Conservation (phyloP, 352 stramenopile genomes). For the Globisporangium echinulatum region DNA sequence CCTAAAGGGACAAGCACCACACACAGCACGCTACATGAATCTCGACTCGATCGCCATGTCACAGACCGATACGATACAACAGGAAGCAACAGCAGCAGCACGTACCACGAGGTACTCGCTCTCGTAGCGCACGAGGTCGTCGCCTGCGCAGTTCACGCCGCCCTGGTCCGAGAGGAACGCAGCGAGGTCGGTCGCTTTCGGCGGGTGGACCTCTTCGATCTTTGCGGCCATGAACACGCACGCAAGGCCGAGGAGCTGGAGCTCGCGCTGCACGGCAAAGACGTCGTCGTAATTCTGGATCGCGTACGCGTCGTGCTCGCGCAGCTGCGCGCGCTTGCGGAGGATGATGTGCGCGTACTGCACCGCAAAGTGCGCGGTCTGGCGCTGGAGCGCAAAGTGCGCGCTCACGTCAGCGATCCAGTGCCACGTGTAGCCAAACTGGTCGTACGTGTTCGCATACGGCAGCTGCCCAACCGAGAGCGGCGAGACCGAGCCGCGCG, state of each 20-base stretch:
- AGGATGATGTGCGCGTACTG: constrained; percentile 76
- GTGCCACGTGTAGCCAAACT: constrained; percentile 74
- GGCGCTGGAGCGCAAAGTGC: constrained; percentile 73
- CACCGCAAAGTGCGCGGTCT: constrained; percentile 70
- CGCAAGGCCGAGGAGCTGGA: constrained; percentile 46
- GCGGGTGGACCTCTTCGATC: constrained; percentile 78
- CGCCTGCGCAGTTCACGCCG: constrained; percentile 26
- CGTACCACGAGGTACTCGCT: constrained; percentile 55
- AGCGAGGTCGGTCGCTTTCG: constrained; percentile 64
- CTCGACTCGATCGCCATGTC: neutral
- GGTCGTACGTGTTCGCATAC: constrained; percentile 43
- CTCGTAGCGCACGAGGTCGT: constrained; percentile 60
- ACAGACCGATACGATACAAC: neutral
- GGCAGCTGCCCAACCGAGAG: constrained; percentile 50
- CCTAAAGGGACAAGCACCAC: constrained; percentile 23
- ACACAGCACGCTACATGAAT: neutral
- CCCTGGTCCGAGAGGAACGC: constrained; percentile 50
- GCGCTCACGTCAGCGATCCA: constrained; percentile 59
- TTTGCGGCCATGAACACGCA: constrained; percentile 84
- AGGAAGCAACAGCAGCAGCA: constrained; percentile 1
- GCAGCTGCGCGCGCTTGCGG: constrained; percentile 34
- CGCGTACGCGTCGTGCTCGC: constrained; percentile 28
- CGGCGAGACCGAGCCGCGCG: constrained; percentile 23
- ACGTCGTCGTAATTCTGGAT: constrained; percentile 42
- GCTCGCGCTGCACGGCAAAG: constrained; percentile 43